Percentiles rank a stretch among this genome's conserved stretches.
These are phyloP conservation scores for Oryza meyeriana DNA, from an alignment of 176 grass and related monocot species.

Conservation along the genomic window DNA sequence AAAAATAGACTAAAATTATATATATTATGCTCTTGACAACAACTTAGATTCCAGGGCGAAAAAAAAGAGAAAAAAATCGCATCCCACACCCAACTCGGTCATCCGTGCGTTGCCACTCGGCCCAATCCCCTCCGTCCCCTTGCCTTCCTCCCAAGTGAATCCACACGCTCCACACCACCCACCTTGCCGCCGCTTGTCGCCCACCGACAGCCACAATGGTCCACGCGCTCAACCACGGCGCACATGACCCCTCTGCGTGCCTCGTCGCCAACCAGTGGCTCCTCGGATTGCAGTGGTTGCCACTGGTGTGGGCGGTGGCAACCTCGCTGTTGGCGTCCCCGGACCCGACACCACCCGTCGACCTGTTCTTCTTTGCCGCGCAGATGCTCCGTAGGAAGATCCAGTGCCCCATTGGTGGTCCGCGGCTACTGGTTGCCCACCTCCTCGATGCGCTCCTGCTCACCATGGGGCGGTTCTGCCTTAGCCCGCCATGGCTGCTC, in stretches of 20 bases:
- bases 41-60: no score
- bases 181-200: constrained; percentile 5
- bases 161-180: constrained; percentile 6
- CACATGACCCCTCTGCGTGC: constrained; percentile 1
- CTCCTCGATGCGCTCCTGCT: constrained; percentile 66
- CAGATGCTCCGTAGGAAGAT: constrained; percentile 76
- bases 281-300: constrained; percentile 36
- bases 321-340: constrained; percentile 31
- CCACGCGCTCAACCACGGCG: constrained; percentile 41
- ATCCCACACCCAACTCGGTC: not conserved
- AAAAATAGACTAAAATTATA: no score
- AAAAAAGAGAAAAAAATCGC: not conserved
- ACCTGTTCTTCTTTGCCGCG: constrained; percentile 42
- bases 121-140: constrained; percentile 36
- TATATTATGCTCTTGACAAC: no score
- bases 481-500: constrained; percentile 63
- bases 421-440: not conserved
- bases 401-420: constrained; percentile 7
- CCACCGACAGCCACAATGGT: constrained; percentile 48
- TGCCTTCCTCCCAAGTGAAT: not conserved
- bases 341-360: constrained; percentile 42
- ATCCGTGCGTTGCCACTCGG: constrained; percentile 30
- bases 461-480: constrained; percentile 62
- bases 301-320: constrained; percentile 35
- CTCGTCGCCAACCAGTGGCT: constrained; percentile 45